Evolutionary conservation across 805 yeast species (phyloP), one percentile per base, ranked within the genome.

Genomic region (Brettanomyces nanus): DNA sequence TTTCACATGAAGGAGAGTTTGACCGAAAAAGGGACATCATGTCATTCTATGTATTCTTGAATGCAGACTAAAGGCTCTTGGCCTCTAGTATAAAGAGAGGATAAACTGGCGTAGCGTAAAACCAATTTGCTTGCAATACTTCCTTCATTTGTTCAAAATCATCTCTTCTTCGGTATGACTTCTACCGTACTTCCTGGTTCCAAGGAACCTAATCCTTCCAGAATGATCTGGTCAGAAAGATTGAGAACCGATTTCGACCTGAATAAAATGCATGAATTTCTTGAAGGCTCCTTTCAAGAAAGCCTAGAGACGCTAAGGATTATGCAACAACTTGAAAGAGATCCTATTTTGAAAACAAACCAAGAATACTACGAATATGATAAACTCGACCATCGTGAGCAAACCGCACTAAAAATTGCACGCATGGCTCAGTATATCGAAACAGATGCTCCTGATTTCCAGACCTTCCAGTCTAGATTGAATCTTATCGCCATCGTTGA

Each of bases 401-500:
- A 66, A 25, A 73, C 84, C 2, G 84, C 79, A 6, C 49, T 57
- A 28, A 80, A 77, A 54, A 80, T 82, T 44, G 73, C 69, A 38
- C 68, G 85, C 45, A 54, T 82, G 49, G 62, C 85, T 5, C 60
- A 66, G 28, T 82, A 79, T 54, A 68, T 80, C 58, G 90, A 60
- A 33, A 42, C 34, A 17, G 67, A 62, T 43, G 53, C 53, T 26
- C 65, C 66, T 9, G 40, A 56, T 42, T 59, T 61, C 36, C 65
- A 66, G 19, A 61, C 57, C 28, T 79, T 80, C 55, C 74, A 73
- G 54, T 69, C 73, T 48, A 65, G 89, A 51, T 62, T 80, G 43
- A 69, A 77, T 23, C 46, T 79, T 40, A 58, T 80, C 22, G 76
- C 77, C 14, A 65, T 79, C 31, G 69, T 79, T 44, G 97, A 90